Evolutionary conservation across 805 yeast species (phyloP).

Genomic region (Jamesozyma jinghongensis): DNA sequence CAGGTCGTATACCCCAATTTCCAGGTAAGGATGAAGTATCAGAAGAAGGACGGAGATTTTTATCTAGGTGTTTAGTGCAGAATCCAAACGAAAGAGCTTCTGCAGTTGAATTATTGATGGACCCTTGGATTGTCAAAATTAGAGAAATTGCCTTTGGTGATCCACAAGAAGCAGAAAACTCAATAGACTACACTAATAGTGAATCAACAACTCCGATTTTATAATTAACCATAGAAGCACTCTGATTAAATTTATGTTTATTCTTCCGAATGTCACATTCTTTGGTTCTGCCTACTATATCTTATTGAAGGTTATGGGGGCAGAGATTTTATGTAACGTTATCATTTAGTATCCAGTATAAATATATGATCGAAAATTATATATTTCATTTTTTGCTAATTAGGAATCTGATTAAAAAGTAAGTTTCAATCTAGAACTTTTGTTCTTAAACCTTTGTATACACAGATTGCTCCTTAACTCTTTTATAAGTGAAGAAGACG

Average conservation of each 20-base stretch:
- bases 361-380: too few species aligned
- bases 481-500: slow-evolving; percentile 27
- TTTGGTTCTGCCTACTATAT: too few species aligned
- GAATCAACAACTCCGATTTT: not conserved
- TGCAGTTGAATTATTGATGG: slow-evolving; percentile 76
- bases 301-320: too few species aligned
- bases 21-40: slow-evolving; percentile 76
- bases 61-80: slow-evolving; percentile 68
- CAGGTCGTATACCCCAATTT: slow-evolving; percentile 81
- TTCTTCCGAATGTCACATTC: too few species aligned
- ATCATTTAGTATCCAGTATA: too few species aligned
- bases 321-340: too few species aligned
- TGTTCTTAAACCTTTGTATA: too few species aligned
- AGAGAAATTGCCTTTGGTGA: slow-evolving; percentile 58
- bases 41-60: slow-evolving; percentile 64
- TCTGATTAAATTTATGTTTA: too few species aligned
- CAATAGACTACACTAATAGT: not conserved
- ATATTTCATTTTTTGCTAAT: too few species aligned
- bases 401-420: too few species aligned
- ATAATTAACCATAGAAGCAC: too few species aligned
- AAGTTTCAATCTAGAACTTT: too few species aligned
- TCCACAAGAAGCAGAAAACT: not conserved
- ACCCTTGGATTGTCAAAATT: slow-evolving; percentile 81
- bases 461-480: slow-evolving; percentile 3
- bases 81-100: slow-evolving; percentile 74